A percentile compares a stretch with the other conserved stretches of the same genome.
phyloP scores from a whole-genome alignment of 768 basidiomycete species.

The Sistotremastrum niveocremeum region DNA sequence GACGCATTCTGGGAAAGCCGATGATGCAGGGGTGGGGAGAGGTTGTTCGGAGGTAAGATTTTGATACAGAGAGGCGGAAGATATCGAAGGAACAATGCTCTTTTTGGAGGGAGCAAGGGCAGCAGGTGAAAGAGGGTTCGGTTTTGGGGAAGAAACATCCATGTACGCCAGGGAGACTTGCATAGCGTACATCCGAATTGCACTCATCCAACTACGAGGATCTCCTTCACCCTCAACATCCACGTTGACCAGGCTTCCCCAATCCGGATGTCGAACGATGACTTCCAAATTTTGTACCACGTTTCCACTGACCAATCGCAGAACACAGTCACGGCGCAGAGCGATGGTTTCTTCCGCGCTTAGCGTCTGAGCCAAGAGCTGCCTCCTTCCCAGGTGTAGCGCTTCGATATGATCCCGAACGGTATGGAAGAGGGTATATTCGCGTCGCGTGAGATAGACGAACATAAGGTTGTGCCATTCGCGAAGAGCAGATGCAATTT shows the following conservation, averaged over 20 bases:
- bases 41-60: slow-evolving; percentile 20
- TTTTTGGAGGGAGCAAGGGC: slow-evolving; percentile 17
- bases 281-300: slow-evolving; percentile 86
- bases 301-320: slow-evolving; percentile 77
- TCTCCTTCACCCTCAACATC: slow-evolving; percentile 79
- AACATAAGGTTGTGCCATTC: slow-evolving; percentile 95
- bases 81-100: slow-evolving; percentile 29
- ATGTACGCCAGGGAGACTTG: slow-evolving; percentile 74
- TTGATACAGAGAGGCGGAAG: slow-evolving; percentile 20
- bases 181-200: slow-evolving; percentile 84
- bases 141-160: slow-evolving; percentile 27
- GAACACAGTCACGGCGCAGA: slow-evolving; percentile 77
- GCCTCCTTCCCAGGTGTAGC: slow-evolving; percentile 81
- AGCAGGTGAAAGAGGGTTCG: slow-evolving; percentile 17
- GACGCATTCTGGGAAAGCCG: slow-evolving; percentile 54
- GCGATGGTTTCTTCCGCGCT: slow-evolving; percentile 75
- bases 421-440: slow-evolving; percentile 78
- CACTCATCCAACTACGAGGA: slow-evolving; percentile 74
- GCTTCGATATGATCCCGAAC: slow-evolving; percentile 85
- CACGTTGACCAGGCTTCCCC: slow-evolving; percentile 82
- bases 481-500: slow-evolving; percentile 89
- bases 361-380: slow-evolving; percentile 77
- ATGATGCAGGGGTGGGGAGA: slow-evolving; percentile 49
- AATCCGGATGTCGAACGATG: slow-evolving; percentile 89
- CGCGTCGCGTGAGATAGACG: slow-evolving; percentile 75